Evolutionary conservation across 768 basidiomycete genomes (phyloP).

Genomic region (Suillus lakei): DNA sequence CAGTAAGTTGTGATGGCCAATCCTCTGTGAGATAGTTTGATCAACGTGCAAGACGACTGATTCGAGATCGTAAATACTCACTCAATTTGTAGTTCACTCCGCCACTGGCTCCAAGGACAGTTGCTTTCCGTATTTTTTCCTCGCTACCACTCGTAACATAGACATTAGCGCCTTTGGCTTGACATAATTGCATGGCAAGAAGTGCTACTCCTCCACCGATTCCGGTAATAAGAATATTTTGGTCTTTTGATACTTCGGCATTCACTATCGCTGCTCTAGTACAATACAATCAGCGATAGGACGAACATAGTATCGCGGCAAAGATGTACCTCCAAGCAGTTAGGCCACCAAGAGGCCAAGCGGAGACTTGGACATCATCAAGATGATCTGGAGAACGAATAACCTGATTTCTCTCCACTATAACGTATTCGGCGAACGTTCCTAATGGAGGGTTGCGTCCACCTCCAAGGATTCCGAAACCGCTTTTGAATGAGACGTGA

Average conservation of each 20-base stretch:
- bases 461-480: constrained; percentile 74
- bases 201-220: constrained; percentile 88
- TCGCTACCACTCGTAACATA: constrained; percentile 78
- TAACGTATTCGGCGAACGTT: constrained; percentile 78
- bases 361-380: constrained; percentile 68
- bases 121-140: constrained; percentile 71
- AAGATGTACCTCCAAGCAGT: constrained; percentile 80
- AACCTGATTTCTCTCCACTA: constrained; percentile 72
- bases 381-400: constrained; percentile 70
- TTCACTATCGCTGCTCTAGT: constrained; percentile 69
- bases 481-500: constrained; percentile 26
- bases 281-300: background rate
- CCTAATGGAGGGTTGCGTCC: constrained; percentile 58
- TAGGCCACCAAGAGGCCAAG: constrained; percentile 77
- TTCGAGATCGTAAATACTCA: constrained; percentile 33
- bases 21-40: constrained; percentile 38
- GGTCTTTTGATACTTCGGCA: constrained; percentile 61
- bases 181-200: constrained; percentile 71
- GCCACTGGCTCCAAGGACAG: constrained; percentile 73
- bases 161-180: constrained; percentile 78
- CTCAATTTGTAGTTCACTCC: constrained; percentile 76
- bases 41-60: background rate
- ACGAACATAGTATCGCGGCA: background rate
- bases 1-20: constrained; percentile 55
- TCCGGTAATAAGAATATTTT: constrained; percentile 81